phyloP scores from a whole-genome alignment of 176 grass and related monocot genomes.

The Otatea glauca region DNA sequence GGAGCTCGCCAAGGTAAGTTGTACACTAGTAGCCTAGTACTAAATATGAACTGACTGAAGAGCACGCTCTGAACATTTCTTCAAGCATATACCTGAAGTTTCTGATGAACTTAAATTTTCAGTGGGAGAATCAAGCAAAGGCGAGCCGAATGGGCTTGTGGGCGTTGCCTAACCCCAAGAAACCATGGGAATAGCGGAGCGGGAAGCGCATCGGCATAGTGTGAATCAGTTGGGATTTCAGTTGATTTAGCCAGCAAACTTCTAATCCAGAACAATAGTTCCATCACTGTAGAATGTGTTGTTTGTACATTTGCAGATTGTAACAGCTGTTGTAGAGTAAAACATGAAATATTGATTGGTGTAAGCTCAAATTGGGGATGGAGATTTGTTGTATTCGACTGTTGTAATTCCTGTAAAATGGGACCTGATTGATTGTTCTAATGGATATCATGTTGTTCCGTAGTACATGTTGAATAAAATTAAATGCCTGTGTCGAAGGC shows the following conservation, averaged over 20 bases:
- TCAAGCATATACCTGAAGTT: neutral
- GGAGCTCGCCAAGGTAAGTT: conserved; percentile 65
- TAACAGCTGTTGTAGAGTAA: neutral
- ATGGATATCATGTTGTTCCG: neutral
- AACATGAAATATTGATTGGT: neutral
- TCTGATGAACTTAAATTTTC: conserved; percentile 41
- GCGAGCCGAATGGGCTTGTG: conserved; percentile 55
- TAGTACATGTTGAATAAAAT: neutral
- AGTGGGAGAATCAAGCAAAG: conserved; percentile 81
- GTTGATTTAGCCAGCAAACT: neutral
- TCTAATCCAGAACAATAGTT: neutral
- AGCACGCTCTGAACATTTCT: neutral
- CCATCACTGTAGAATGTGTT: neutral
- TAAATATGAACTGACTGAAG: neutral
- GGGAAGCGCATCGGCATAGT: conserved; percentile 30
- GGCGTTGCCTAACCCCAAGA: conserved; percentile 57
- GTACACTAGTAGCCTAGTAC: neutral
- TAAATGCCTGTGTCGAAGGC: neutral
- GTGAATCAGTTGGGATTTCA: neutral
- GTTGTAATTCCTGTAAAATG: neutral
- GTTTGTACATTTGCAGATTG: neutral
- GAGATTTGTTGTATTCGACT: neutral
- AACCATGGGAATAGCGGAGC: conserved; percentile 94
- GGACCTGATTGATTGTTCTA: neutral
- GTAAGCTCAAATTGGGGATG: neutral